Evolutionary conservation across 2,329 filamentous ascomycete species (phyloP).

Genomic region (Phialophora tarda): DNA sequence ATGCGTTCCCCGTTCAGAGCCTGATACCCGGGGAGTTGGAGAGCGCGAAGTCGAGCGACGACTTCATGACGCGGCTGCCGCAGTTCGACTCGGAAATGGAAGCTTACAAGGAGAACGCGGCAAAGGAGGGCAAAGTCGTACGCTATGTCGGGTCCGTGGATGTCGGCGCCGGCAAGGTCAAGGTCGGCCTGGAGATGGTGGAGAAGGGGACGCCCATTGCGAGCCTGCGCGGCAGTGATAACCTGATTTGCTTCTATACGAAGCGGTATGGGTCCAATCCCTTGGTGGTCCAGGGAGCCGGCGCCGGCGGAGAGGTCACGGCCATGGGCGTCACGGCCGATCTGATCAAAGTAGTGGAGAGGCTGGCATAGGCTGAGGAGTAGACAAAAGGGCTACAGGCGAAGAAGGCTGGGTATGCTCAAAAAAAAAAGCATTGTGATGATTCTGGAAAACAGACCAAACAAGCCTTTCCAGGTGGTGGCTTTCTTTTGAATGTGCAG

Average conservation of each 20-base stretch:
- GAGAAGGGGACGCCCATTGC: constrained; percentile 90
- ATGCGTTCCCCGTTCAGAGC: constrained; percentile 90
- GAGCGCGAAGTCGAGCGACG: constrained; percentile 73
- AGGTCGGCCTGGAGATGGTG: constrained; percentile 89
- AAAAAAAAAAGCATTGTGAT: background rate
- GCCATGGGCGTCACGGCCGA: constrained; percentile 98
- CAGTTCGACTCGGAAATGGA: constrained; percentile 92
- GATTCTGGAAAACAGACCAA: background rate
- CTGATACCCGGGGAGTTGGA: constrained; percentile 89
- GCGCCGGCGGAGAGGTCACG: constrained; percentile 92
- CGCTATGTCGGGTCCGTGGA: constrained; percentile 95
- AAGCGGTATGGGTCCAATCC: constrained; percentile 90
- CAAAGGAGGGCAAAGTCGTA: constrained; percentile 86
- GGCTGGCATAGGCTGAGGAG: constrained; percentile 60
- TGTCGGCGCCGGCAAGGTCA: constrained; percentile 77
- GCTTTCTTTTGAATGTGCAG: no score
- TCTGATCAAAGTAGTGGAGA: constrained; percentile 82
- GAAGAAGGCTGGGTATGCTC: background rate
- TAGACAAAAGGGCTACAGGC: background rate
- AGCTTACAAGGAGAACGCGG: constrained; percentile 79
- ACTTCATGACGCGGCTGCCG: constrained; percentile 81
- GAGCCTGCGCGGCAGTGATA: constrained; percentile 93
- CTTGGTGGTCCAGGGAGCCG: constrained; percentile 91
- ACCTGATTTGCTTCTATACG: constrained; percentile 99
- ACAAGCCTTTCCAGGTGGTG: no score